phyloP scores from a whole-genome alignment of 2,329 filamentous ascomycete genomes.

The Huntiella savannae region DNA sequence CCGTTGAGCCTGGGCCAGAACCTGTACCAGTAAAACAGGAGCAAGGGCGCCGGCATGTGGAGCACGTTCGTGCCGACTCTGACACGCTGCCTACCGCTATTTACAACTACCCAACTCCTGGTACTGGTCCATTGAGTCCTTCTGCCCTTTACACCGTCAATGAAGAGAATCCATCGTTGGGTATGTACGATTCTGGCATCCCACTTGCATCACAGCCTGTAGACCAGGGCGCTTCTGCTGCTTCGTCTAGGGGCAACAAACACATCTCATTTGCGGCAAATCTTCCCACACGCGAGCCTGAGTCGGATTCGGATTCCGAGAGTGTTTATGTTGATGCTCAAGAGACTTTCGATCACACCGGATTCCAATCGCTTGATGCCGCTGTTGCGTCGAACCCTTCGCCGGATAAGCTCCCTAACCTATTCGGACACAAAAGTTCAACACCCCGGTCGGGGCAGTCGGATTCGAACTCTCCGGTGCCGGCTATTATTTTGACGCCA shows the following conservation, averaged over 20 bases:
- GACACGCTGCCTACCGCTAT: no score
- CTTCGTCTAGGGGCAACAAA: no score
- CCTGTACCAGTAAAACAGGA: no score
- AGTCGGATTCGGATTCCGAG: conserved; percentile 25
- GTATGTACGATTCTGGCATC: no score
- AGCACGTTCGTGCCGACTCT: no score
- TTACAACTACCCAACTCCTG: no score
- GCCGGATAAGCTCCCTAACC: neutral
- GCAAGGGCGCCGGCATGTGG: no score
- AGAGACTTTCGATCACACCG: conserved; percentile 52
- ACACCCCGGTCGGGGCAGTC: neutral
- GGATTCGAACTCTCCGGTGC: neutral
- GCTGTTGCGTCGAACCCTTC: conserved; percentile 41
- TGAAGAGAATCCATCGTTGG: no score
- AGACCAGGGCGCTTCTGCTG: no score
- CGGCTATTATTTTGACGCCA: conserved; percentile 1
- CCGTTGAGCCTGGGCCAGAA: neutral
- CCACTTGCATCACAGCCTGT: no score
- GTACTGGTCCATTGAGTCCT: no score
- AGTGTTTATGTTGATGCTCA: conserved; percentile 61
- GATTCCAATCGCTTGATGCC: conserved; percentile 55
- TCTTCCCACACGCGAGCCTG: conserved; percentile 15
- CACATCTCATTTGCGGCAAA: conserved; percentile 21
- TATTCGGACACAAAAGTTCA: neutral
- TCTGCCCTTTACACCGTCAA: no score